A percentile compares a stretch with the other conserved stretches of the same genome.
These are phyloP conservation scores for Wickerhamomyces tratensis DNA, from an alignment of 805 yeast genomes.

Conservation along the genomic window DNA sequence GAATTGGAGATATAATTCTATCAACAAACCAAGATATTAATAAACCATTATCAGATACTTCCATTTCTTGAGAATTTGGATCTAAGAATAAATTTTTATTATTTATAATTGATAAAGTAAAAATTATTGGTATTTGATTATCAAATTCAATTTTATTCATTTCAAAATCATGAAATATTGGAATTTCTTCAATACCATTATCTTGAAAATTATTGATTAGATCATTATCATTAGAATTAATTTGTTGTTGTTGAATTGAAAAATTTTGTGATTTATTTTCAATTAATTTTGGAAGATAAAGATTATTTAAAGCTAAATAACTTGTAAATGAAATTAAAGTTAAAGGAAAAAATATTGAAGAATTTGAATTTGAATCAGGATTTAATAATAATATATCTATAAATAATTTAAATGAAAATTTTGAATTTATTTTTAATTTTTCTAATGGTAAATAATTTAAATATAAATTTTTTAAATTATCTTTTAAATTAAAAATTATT, in stretches of 20 bases:
- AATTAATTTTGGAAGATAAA: conserved; percentile 62
- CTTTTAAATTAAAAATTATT: conserved; percentile 51
- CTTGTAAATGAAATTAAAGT: conserved; percentile 72
- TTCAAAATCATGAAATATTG: conserved; percentile 79
- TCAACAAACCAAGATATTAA: conserved; percentile 63
- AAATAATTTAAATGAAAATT: conserved; percentile 65
- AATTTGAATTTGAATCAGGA: conserved; percentile 37
- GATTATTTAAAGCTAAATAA: conserved; percentile 72
- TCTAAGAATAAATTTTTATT: conserved; percentile 57
- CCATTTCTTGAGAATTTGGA: conserved; percentile 84
- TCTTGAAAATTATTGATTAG: conserved; percentile 19
- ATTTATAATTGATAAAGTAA: conserved; percentile 72
- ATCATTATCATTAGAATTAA: conserved; percentile 50
- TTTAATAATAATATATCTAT: conserved; percentile 77
- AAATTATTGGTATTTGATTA: conserved; percentile 60
- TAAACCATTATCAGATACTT: conserved; percentile 78
- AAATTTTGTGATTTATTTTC: conserved; percentile 11
- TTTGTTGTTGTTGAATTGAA: no score
- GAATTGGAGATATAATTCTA: conserved; percentile 63
- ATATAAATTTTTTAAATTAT: conserved; percentile 47
- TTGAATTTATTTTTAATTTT: conserved; percentile 54
- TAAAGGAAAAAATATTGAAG: conserved; percentile 44
- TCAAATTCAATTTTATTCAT: conserved; percentile 51
- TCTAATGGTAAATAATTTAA: conserved; percentile 41
- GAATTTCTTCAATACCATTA: conserved; percentile 71